phyloP scores from a whole-genome alignment of 345 rosid genomes.

The Camelina sativa region DNA sequence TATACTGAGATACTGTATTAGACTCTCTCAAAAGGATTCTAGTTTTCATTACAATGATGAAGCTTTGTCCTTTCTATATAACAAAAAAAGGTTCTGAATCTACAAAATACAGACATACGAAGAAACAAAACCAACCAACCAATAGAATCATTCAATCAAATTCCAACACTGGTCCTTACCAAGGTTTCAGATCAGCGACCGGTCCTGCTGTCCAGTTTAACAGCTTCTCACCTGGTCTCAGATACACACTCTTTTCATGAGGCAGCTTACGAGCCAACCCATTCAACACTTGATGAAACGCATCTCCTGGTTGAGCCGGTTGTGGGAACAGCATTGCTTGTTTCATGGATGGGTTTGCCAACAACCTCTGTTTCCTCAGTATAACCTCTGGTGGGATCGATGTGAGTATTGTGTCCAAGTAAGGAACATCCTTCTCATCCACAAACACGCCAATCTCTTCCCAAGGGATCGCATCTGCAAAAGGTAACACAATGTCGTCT shows the following conservation, averaged over 20 bases:
- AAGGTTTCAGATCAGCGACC: constrained; percentile 90
- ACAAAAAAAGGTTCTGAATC: constrained; percentile 13
- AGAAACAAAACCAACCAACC: constrained; percentile 22
- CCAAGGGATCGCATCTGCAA: constrained; percentile 99
- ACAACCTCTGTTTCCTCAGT: constrained; percentile 87
- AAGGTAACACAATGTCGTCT: constrained; percentile 93
- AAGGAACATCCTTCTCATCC: constrained; percentile 92
- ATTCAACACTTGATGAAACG: constrained; percentile 94
- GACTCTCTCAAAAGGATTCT: constrained; percentile 10
- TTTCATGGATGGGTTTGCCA: constrained; percentile 98
- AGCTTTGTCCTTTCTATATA: constrained; percentile 22
- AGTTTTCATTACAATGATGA: constrained; percentile 26
- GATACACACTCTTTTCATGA: constrained; percentile 59
- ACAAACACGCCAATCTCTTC: constrained; percentile 95
- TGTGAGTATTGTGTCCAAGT: constrained; percentile 86
- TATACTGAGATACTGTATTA: background rate
- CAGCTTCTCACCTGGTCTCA: constrained; percentile 66
- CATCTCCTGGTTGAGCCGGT: constrained; percentile 95
- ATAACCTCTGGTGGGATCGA: constrained; percentile 89
- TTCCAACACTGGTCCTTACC: constrained; percentile 51
- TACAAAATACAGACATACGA: constrained; percentile 30
- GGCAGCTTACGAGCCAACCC: constrained; percentile 97
- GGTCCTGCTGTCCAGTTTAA: constrained; percentile 98
- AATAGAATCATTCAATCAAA: constrained; percentile 8
- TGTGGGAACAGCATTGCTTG: constrained; percentile 96